Percentiles rank a stretch among this genome's conserved stretches.
phyloP scores from a whole-genome alignment of 78 protist species.

The Paratrimastix pyriformis region DNA sequence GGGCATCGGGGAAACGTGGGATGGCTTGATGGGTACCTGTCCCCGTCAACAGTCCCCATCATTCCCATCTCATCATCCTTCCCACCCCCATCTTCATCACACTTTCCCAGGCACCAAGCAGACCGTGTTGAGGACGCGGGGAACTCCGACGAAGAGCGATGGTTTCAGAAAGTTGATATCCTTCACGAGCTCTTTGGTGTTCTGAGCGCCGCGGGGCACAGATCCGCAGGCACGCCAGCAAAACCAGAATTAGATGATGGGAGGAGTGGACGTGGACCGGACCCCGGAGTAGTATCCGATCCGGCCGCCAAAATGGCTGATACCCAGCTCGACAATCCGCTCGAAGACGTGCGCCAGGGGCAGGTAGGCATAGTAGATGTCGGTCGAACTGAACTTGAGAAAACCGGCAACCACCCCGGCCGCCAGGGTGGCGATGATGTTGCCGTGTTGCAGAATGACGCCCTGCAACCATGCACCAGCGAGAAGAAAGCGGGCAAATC shows the following conservation, averaged over 20 bases:
- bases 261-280: too few species aligned
- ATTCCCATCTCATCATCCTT: too few species aligned
- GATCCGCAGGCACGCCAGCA: too few species aligned
- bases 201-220: too few species aligned
- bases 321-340: not conserved
- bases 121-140: slow-evolving; percentile 8
- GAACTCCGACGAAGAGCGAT: not conserved
- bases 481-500: too few species aligned
- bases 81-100: too few species aligned
- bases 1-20: too few species aligned
- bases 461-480: too few species aligned
- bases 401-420: slow-evolving; percentile 3
- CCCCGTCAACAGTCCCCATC: too few species aligned
- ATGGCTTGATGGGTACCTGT: too few species aligned
- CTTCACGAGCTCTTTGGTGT: not conserved
- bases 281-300: not conserved
- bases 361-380: not conserved
- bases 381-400: not conserved
- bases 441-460: slow-evolving; percentile 8
- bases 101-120: not conserved
- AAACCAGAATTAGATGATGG: too few species aligned
- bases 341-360: slow-evolving; percentile 23
- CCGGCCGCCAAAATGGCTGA: not conserved
- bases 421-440: slow-evolving; percentile 1
- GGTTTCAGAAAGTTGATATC: not conserved